These are phyloP conservation scores for Boletus calvinii DNA, from an alignment of 1,284 basidiomycete species.

Conservation along the genomic window DNA sequence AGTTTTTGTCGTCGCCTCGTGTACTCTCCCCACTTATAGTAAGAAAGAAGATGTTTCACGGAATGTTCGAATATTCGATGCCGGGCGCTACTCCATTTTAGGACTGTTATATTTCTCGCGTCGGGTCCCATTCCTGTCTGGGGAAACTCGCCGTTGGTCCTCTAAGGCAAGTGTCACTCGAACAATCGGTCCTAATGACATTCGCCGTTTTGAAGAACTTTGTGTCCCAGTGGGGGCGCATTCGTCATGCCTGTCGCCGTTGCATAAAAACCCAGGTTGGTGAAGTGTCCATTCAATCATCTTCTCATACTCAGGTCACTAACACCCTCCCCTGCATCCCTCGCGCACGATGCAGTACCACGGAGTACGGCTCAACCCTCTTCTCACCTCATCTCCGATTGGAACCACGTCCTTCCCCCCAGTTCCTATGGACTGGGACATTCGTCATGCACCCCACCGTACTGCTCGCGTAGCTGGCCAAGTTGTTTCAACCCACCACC, in stretches of 20 bases:
- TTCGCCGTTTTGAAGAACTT: not conserved
- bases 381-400: conserved; percentile 18
- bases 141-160: not conserved
- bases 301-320: not conserved
- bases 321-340: conserved; percentile 1
- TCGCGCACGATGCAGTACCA: conserved; percentile 21
- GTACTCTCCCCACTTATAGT: not conserved
- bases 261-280: conserved; percentile 23
- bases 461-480: conserved; percentile 26
- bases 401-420: conserved; percentile 13
- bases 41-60: not conserved
- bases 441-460: conserved; percentile 41
- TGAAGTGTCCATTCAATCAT: not conserved
- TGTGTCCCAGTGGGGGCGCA: conserved; percentile 5
- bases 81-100: conserved; percentile 10
- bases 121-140: conserved; percentile 2
- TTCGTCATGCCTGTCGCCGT: not conserved
- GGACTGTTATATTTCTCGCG: not conserved
- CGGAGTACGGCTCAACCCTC: conserved; percentile 16
- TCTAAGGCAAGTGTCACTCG: conserved; percentile 21
- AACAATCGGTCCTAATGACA: conserved; percentile 9
- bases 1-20: conserved; percentile 2
- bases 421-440: conserved; percentile 46
- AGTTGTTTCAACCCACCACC: conserved; percentile 27
- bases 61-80: conserved; percentile 1